Conservation (phyloP, 1,284 basidiomycete genomes). For the Coriolopsis trogii region DNA sequence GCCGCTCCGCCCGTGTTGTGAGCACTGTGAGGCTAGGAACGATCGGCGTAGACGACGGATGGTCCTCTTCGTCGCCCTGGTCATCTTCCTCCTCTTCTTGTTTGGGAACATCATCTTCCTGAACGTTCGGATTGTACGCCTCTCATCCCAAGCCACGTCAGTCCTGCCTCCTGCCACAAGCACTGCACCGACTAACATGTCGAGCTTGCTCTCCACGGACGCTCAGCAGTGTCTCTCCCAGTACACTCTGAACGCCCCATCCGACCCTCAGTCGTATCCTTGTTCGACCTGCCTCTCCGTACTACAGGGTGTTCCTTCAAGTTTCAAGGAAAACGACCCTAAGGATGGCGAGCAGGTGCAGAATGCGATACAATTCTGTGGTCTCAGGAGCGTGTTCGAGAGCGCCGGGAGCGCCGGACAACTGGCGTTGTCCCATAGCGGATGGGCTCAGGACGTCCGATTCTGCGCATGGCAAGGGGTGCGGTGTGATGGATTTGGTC, state of each 20-base stretch:
- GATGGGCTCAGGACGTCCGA: conserved; percentile 49
- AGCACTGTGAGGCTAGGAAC: conserved; percentile 34
- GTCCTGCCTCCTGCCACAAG: conserved; percentile 17
- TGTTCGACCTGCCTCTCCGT: conserved; percentile 50
- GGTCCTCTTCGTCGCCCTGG: conserved; percentile 36
- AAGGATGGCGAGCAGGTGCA: conserved; percentile 37
- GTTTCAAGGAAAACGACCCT: conserved; percentile 35
- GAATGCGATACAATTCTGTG: conserved; percentile 51
- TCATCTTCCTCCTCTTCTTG: conserved; percentile 46
- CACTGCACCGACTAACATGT: conserved; percentile 24
- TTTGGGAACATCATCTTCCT: conserved; percentile 45
- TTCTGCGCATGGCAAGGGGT: conserved; percentile 56
- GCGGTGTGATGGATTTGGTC: conserved; percentile 44
- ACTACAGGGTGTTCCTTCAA: conserved; percentile 43
- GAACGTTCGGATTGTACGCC: conserved; percentile 39
- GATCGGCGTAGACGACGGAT: conserved; percentile 34
- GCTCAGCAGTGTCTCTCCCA: conserved; percentile 50
- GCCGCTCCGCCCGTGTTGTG: conserved; percentile 38
- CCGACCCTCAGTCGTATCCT: conserved; percentile 46
- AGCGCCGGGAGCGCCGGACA: conserved; percentile 44
- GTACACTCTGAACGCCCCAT: conserved; percentile 49
- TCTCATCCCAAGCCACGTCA: conserved; percentile 17
- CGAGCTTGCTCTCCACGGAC: conserved; percentile 39
- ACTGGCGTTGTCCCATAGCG: conserved; percentile 42
- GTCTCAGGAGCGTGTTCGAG: conserved; percentile 51